These are phyloP conservation scores for Strigomonas culicis DNA, from an alignment of 208 protist genomes.

Conservation along the genomic window DNA sequence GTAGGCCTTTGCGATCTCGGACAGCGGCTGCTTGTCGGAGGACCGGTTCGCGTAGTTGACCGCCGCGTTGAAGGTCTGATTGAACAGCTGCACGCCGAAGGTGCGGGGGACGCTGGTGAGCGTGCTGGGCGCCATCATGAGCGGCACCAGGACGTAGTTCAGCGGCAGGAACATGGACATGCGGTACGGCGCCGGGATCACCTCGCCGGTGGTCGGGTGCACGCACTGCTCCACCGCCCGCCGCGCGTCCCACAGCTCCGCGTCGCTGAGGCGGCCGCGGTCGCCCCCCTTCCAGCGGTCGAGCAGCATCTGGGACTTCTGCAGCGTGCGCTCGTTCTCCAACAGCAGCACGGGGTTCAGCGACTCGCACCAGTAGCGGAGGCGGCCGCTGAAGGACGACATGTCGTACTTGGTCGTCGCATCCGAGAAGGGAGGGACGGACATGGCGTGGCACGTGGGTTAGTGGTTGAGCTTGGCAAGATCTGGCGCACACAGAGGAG, in stretches of 20 bases:
- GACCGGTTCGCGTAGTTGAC: slow-evolving; percentile 95
- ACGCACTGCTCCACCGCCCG: slow-evolving; percentile 81
- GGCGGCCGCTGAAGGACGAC: slow-evolving; percentile 68
- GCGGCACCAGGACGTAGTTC: slow-evolving; percentile 88
- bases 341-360: slow-evolving; percentile 72
- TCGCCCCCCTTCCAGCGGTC: slow-evolving; percentile 43
- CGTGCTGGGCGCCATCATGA: slow-evolving; percentile 87
- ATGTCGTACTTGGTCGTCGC: slow-evolving; percentile 77
- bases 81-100: slow-evolving; percentile 91
- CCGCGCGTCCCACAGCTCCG: slow-evolving; percentile 85
- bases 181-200: slow-evolving; percentile 85
- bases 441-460: slow-evolving; percentile 2
- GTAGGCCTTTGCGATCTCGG: slow-evolving; percentile 80
- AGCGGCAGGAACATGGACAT: slow-evolving; percentile 92
- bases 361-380: slow-evolving; percentile 82
- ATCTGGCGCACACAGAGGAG: too few relatives aligned
- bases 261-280: slow-evolving; percentile 28
- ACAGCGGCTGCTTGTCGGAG: slow-evolving; percentile 79
- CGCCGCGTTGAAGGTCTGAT: slow-evolving; percentile 92
- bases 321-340: slow-evolving; percentile 47
- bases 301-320: slow-evolving; percentile 41
- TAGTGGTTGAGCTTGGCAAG: too few relatives aligned
- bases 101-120: slow-evolving; percentile 60
- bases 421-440: slow-evolving; percentile 45
- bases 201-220: slow-evolving; percentile 89